These are phyloP conservation scores for Immersiporthe knoxdaviesiana DNA, from an alignment of 2,329 filamentous ascomycete species.

Conservation along the genomic window DNA sequence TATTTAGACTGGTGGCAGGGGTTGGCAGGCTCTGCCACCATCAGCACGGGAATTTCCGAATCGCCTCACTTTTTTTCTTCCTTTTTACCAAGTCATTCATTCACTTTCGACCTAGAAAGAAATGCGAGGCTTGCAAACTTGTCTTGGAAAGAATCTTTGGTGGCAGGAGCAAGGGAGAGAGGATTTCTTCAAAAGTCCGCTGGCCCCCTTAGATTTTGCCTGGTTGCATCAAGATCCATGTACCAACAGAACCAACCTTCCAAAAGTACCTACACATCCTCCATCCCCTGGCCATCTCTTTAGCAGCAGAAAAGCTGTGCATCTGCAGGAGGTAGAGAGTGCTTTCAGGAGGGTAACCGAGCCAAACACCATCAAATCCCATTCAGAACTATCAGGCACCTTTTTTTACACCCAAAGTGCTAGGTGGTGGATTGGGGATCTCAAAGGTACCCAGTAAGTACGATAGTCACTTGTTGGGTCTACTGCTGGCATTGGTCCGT, in stretches of 20 bases:
- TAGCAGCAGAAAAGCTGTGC: neutral
- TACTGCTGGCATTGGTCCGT: constrained; percentile 15
- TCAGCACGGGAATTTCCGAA: constrained; percentile 3
- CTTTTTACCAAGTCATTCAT: neutral
- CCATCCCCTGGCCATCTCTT: neutral
- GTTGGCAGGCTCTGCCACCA: neutral
- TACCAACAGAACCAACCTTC: neutral
- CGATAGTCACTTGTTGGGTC: neutral
- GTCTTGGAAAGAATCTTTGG: neutral
- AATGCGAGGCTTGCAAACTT: neutral
- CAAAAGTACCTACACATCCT: neutral
- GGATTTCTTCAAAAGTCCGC: neutral
- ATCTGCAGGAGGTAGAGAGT: neutral
- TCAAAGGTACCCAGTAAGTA: too few species aligned
- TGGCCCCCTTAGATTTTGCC: neutral
- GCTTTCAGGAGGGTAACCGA: neutral
- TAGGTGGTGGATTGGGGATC: neutral
- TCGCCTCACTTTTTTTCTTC: neutral
- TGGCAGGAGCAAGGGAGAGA: neutral
- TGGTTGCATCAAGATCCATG: neutral
- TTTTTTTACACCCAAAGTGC: too few species aligned
- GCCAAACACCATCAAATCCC: neutral
- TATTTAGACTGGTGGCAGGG: neutral
- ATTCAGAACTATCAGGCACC: neutral
- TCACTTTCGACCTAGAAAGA: neutral